phyloP scores from a whole-genome alignment of 2,329 filamentous ascomycete genomes.

The Aspergillus bombycis region DNA sequence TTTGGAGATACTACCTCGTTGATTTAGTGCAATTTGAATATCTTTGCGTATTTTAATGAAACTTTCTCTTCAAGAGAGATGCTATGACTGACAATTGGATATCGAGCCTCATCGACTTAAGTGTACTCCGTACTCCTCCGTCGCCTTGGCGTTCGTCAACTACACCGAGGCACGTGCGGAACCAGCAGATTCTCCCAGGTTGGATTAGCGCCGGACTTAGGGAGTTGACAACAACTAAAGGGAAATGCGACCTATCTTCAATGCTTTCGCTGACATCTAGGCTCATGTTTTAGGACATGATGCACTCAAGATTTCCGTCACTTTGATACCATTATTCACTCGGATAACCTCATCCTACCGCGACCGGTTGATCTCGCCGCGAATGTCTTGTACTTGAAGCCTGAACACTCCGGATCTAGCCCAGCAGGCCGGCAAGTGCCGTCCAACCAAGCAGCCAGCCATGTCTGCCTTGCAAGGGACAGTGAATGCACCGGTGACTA shows the following conservation, averaged over 20 bases:
- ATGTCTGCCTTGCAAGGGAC: slow-evolving; percentile 31
- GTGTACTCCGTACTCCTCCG: too few species aligned
- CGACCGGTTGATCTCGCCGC: neutral
- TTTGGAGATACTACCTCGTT: too few species aligned
- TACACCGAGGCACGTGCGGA: neutral
- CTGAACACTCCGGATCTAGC: neutral
- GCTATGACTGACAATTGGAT: neutral
- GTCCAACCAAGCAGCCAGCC: neutral
- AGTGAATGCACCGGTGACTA: slow-evolving; percentile 23
- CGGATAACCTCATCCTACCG: too few species aligned
- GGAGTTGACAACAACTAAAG: neutral
- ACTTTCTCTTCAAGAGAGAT: too few species aligned
- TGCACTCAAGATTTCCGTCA: neutral
- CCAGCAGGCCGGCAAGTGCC: neutral
- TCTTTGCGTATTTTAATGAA: too few species aligned
- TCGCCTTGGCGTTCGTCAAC: neutral
- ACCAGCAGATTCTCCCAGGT: neutral
- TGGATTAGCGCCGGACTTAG: neutral
- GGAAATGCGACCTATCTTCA: neutral
- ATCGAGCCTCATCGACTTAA: neutral
- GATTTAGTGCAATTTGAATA: too few species aligned
- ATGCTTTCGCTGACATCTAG: neutral
- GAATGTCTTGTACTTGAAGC: neutral
- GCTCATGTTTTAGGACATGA: slow-evolving; percentile 2
- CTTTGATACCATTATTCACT: neutral